Evolutionary conservation across 441 rosid genomes (phyloP).

Genomic region (Dalechampia spathulata): DNA sequence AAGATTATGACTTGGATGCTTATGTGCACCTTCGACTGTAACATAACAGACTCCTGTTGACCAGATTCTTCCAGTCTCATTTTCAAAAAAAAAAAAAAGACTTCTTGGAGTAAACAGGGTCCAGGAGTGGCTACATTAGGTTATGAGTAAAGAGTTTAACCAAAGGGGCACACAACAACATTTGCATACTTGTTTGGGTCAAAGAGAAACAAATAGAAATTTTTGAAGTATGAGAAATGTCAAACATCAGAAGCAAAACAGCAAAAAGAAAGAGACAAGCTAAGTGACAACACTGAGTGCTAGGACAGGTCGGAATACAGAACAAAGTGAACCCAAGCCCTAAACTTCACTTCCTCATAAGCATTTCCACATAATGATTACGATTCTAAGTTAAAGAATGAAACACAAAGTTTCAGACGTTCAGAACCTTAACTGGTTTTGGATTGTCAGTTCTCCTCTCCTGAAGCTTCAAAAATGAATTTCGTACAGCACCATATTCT

Average conservation of each 20-base stretch:
- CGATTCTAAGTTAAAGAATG: slow-evolving; percentile 2
- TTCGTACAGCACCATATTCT: slow-evolving; percentile 9
- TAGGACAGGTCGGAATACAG: too few species aligned
- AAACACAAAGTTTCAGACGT: slow-evolving; percentile 8
- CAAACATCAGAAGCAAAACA: not conserved
- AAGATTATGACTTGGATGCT: not conserved
- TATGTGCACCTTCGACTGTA: not conserved
- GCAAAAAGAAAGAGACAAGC: not conserved
- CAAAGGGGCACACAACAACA: not conserved
- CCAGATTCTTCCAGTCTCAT: too few species aligned
- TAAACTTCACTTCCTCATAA: not conserved
- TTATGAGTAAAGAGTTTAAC: not conserved
- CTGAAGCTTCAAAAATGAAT: slow-evolving; percentile 24
- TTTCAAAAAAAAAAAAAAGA: too few species aligned
- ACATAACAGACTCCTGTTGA: too few species aligned
- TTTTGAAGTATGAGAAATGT: not conserved
- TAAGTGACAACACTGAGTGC: not conserved
- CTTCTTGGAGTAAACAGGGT: too few species aligned
- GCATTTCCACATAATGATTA: slow-evolving; percentile 3
- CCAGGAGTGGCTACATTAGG: too few species aligned
- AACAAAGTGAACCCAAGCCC: not conserved
- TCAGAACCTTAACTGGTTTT: slow-evolving; percentile 27
- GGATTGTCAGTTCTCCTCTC: slow-evolving; percentile 22
- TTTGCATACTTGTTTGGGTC: too few species aligned
- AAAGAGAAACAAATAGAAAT: too few species aligned